Evolutionary conservation across 2,329 filamentous ascomycete genomes (phyloP), one percentile per base, ranked within the genome.

Genomic region (Dactylellina leptospora): DNA sequence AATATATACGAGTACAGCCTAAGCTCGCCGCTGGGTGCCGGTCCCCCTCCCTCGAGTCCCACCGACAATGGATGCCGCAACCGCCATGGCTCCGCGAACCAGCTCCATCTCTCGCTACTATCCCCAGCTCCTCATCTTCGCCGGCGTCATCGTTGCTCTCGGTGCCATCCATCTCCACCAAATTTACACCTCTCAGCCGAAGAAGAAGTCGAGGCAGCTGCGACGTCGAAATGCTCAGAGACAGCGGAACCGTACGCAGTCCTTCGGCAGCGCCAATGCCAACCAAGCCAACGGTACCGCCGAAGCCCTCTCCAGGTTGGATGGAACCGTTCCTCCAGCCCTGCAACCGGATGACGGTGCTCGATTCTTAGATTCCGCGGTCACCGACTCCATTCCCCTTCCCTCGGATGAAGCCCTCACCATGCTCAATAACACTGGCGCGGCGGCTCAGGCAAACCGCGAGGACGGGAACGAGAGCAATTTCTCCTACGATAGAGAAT

Each of bases 191-290:
- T 64, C 66, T 4, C 68, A 59, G 13, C 63, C 58, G 33, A 59
- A 63, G 48, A 74, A 73, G 42, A 55, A 69, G 16, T 50, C 62
- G 6, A 75, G 74, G 59, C 73, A 68, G 23, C 64, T 77, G 30
- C 73, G 74, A 22, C 75, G 76, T 28, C 74, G 74, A 30, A 77
- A 77, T 60, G 76, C 76, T 18, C 75, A 74, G 22, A 73, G 76
- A 28, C 63, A 69, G 16, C 27, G 73, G 11, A 71, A 71, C n/a
- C 58, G 66, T 8, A 27, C 63, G 10, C 66, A 63, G n/a, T 71
- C 66, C 13, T 71, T 71, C 33, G 51, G 66, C 4, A 71, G 58
- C 23, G 54, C 28, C n/a, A 54, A 71, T 44, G 45, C n/a, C 16
- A 50, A 70, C n/a, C 64, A 71, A 16, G 66, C 45, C 20, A 53